Evolutionary conservation across 169 alveolate species (phyloP), one percentile per base, ranked within the genome.

Genomic region (Perkinsus olseni): DNA sequence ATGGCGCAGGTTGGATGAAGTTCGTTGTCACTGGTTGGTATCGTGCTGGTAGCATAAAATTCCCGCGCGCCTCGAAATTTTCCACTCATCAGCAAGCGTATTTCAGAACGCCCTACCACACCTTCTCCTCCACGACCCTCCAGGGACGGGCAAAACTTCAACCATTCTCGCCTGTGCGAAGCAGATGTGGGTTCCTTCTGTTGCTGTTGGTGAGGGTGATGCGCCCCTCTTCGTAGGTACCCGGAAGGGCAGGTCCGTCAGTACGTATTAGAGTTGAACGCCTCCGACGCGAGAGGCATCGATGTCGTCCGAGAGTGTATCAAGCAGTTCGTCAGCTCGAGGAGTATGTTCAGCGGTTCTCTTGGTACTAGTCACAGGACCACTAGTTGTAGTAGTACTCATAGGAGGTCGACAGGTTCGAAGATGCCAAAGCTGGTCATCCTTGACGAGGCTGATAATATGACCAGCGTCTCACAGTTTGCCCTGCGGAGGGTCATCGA

Each of bases 241-340:
- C 92, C 95, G 38, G 0, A 96, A 91, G 97, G 96, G 28, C 91
- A 92, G 21, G 92, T 93, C 50, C 95, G 93, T 92, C 93, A 94
- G 38, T 38, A 93, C 37, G 95, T 96, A 95, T 74, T 95, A 38
- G 92, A 95, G 91, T 50, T 97, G 62, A 97, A 97, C 94, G 98
- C 98, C 31, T 95, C 97, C 40, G 98, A 97, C 95, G 98, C 96
- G 21, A 94, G 98, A 92, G 98, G 98, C n/a, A 97, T 97, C 90
- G 94, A 95, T 91, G 97, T 96, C 38, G 98, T 97, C 3, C 95
- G 98, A 93, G 97, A 97, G 45, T 91, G 96, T 94, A 96, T 97
- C 4, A 97, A 97, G 94, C 93, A 92, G 34, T 31, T 93, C 74
- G 50, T 91, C 93, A 31, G 74, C 93, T 45, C 62, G 31, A 95